Conservation (phyloP, 2,329 filamentous ascomycete genomes). For the Pezicula radicicola region DNA sequence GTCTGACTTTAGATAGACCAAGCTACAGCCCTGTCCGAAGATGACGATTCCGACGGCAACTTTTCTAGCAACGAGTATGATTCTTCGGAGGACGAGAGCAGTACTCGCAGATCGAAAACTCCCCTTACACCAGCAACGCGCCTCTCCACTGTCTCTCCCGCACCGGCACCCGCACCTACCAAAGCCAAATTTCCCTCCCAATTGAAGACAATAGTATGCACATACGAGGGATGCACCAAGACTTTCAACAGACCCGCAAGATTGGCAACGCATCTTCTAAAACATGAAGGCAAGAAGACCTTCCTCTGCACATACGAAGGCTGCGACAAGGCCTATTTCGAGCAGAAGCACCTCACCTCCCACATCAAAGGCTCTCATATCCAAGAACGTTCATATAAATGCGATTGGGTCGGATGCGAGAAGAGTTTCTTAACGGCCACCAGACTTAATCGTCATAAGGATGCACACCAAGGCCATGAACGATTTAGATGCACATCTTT, state of each 20-base stretch:
- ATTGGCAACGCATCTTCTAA: constrained; percentile 75
- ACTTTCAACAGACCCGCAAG: constrained; percentile 85
- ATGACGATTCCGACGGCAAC: constrained; percentile 37
- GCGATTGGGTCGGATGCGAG: constrained; percentile 68
- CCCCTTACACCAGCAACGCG: constrained; percentile 41
- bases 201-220: constrained; percentile 75
- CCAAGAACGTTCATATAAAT: constrained; percentile 66
- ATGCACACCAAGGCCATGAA: constrained; percentile 76
- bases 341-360: constrained; percentile 81
- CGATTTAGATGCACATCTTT: constrained; percentile 71
- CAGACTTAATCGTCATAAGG: constrained; percentile 71
- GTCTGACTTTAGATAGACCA: not conserved
- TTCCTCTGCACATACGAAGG: constrained; percentile 67
- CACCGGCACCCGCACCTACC: constrained; percentile 36
- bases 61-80: constrained; percentile 29
- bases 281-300: constrained; percentile 81
- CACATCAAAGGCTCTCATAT: constrained; percentile 83
- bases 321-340: constrained; percentile 82
- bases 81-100: constrained; percentile 26
- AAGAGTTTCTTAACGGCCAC: constrained; percentile 82
- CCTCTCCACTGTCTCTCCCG: no score
- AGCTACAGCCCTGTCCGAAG: constrained; percentile 24
- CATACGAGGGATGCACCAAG: constrained; percentile 71
- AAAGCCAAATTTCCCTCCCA: constrained; percentile 60
- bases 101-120: constrained; percentile 34